These are phyloP conservation scores for Carex parvula DNA, from an alignment of 176 grass and related monocot species.

Conservation along the genomic window DNA sequence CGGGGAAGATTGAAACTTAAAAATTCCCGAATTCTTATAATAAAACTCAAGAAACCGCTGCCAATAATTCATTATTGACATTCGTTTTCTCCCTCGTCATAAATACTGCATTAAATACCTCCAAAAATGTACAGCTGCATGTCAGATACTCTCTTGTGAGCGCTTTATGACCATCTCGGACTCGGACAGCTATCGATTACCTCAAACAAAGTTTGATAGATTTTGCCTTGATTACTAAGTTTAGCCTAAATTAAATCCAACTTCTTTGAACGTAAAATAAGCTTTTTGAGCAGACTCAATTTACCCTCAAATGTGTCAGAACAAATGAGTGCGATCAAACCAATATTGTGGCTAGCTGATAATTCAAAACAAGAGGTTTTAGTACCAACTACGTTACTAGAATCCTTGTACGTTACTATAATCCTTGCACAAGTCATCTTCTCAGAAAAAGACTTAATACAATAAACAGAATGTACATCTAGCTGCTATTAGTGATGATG, in stretches of 20 bases:
- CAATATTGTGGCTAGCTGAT: neutral
- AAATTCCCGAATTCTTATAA: neutral
- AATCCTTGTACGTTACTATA: no score
- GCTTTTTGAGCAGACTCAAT: neutral
- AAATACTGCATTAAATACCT: neutral
- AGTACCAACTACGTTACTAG: no score
- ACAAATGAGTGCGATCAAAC: neutral
- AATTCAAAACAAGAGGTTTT: neutral
- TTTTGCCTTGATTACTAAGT: neutral
- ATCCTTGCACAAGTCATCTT: neutral
- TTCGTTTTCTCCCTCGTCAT: neutral
- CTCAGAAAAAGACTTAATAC: conserved; percentile 6
- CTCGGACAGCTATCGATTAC: neutral
- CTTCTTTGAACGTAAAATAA: no score
- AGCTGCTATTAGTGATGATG: neutral
- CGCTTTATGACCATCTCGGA: neutral
- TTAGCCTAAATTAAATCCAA: neutral
- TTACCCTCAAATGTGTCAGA: neutral
- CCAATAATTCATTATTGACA: neutral
- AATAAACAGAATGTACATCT: conserved; percentile 16
- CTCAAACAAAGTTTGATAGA: neutral
- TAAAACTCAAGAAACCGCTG: neutral
- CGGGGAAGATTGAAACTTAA: no score
- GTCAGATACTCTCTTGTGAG: neutral
- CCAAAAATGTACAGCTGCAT: neutral